Conservation (phyloP, 257 asterid species). For the Solanum neorickii region DNA sequence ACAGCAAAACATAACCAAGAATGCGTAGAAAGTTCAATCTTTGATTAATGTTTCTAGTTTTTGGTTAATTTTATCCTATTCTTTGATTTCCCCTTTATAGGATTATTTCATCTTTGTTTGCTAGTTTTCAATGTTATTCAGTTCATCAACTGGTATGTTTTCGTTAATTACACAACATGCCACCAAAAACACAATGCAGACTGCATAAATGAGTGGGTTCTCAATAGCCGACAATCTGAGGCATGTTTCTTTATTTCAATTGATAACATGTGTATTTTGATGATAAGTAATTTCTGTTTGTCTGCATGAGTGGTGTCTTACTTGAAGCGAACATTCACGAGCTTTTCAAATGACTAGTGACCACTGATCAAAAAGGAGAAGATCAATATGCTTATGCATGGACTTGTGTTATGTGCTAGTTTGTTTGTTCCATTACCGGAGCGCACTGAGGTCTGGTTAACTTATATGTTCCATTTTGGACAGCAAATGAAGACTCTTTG, state of each 20-base stretch:
- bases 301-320: background rate
- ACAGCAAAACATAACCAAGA: background rate
- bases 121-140: background rate
- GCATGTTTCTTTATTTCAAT: background rate
- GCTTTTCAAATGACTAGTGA: background rate
- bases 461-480: background rate
- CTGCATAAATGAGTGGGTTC: background rate
- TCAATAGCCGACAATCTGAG: background rate
- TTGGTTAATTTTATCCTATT: background rate
- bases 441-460: background rate
- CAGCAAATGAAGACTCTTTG: conserved; percentile 28
- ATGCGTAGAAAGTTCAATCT: background rate
- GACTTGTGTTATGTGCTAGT: background rate
- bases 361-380: background rate
- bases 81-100: background rate
- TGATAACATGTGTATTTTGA: background rate
- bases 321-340: background rate
- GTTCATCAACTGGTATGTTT: background rate
- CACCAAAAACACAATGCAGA: background rate
- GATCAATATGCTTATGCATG: background rate
- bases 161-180: background rate
- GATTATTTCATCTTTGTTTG: background rate
- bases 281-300: background rate
- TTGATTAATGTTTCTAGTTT: background rate
- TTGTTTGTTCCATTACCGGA: background rate